These are phyloP conservation scores for Aleurites moluccanus DNA, from an alignment of 441 rosid species.

Conservation along the genomic window DNA sequence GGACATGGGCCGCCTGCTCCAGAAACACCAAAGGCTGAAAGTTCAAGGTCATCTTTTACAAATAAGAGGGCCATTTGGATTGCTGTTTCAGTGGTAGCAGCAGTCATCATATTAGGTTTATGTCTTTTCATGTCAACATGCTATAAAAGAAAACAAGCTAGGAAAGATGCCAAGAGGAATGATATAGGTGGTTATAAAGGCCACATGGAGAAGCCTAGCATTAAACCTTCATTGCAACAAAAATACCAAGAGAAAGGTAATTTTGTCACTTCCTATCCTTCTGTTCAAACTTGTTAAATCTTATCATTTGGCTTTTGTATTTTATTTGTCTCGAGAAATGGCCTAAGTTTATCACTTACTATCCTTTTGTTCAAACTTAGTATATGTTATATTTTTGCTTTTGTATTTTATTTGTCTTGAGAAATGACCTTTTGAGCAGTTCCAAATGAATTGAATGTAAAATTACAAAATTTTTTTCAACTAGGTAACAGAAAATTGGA, in stretches of 20 bases:
- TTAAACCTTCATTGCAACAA: conserved; percentile 37
- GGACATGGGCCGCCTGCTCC: conserved; percentile 38
- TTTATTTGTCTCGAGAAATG: conserved; percentile 18
- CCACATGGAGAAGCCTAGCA: conserved; percentile 30
- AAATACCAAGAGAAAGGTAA: conserved; percentile 47
- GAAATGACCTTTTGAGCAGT: conserved; percentile 36
- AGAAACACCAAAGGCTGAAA: conserved; percentile 41
- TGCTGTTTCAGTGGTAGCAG: conserved; percentile 40
- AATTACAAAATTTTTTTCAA: conserved; percentile 38
- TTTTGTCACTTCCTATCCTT: conserved; percentile 18
- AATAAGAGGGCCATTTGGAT: conserved; percentile 43
- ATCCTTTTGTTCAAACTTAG: conserved; percentile 19
- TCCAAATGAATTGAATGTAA: conserved; percentile 40
- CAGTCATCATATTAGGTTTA: conserved; percentile 40
- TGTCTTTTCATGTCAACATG: conserved; percentile 47
- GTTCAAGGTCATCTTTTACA: conserved; percentile 40
- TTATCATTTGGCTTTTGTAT: conserved; percentile 17
- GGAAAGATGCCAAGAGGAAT: conserved; percentile 31
- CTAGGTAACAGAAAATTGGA: conserved; percentile 38
- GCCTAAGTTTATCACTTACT: conserved; percentile 19
- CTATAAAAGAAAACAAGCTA: conserved; percentile 39
- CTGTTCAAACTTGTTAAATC: conserved; percentile 13
- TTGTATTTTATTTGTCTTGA: conserved; percentile 13
- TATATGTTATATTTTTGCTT: conserved; percentile 9
- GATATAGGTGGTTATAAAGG: conserved; percentile 28